phyloP scores from a whole-genome alignment of 2,329 filamentous ascomycete genomes.

The Phaeosphaeriaceae sp. region DNA sequence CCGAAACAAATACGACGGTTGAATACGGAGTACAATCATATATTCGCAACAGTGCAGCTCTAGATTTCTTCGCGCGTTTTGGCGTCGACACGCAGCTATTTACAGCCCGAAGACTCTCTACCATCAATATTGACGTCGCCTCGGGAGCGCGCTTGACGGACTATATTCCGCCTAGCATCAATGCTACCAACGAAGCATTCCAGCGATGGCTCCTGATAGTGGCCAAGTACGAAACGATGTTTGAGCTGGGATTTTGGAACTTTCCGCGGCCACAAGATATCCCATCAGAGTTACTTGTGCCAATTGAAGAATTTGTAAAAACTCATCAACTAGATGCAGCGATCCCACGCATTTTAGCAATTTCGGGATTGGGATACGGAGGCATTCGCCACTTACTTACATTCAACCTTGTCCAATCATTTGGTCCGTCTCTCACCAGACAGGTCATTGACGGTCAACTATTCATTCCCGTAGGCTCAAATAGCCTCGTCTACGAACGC shows the following conservation, averaged over 20 bases:
- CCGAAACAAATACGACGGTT: slow-evolving; percentile 37
- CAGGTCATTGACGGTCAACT: slow-evolving; percentile 11
- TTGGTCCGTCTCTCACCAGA: slow-evolving; percentile 23
- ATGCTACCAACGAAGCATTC: slow-evolving; percentile 25
- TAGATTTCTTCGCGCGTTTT: slow-evolving; percentile 55
- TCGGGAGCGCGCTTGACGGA: slow-evolving; percentile 26
- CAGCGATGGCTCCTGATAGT: slow-evolving; percentile 23
- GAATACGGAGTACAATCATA: slow-evolving; percentile 51
- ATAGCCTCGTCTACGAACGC: slow-evolving; percentile 30
- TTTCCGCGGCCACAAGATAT: slow-evolving; percentile 47
- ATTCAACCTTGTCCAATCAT: slow-evolving; percentile 24
- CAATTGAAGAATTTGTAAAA: slow-evolving; percentile 57
- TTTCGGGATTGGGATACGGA: slow-evolving; percentile 29
- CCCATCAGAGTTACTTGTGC: slow-evolving; percentile 56
- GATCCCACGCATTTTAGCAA: slow-evolving; percentile 20
- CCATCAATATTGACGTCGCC: slow-evolving; percentile 40
- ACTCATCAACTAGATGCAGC: slow-evolving; percentile 47
- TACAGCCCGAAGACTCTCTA: slow-evolving; percentile 12
- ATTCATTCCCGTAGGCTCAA: slow-evolving; percentile 21
- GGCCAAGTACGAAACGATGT: slow-evolving; percentile 20
- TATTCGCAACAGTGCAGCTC: slow-evolving; percentile 50
- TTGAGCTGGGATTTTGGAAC: slow-evolving; percentile 31
- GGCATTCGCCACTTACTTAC: slow-evolving; percentile 23
- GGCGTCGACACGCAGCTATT: slow-evolving; percentile 36
- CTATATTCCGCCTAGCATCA: slow-evolving; percentile 19